Percentiles rank a stretch among this genome's conserved stretches.
Conservation (phyloP, 1,139 yeast genomes). For the Diutina neorugosa region DNA sequence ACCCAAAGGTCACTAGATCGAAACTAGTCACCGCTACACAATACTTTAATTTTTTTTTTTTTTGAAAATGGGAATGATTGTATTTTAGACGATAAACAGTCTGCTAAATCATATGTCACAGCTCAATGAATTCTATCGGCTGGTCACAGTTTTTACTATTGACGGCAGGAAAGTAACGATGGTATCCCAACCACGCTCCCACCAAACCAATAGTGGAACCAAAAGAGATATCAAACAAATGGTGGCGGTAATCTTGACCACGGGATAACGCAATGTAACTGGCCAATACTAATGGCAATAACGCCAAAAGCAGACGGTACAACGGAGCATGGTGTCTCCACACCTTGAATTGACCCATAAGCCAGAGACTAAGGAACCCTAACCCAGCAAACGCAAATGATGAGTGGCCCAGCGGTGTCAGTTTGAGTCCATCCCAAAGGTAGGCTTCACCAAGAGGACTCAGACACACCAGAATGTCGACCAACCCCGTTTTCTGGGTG, state of each 20-base stretch:
- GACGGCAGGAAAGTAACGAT: background rate
- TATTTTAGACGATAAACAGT: background rate
- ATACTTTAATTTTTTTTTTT: background rate
- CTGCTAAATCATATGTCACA: background rate
- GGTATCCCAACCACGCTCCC: conserved; percentile 5
- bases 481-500: conserved; percentile 4
- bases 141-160: background rate
- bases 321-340: background rate
- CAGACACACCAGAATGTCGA: conserved; percentile 5
- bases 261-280: conserved; percentile 7
- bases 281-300: conserved; percentile 5
- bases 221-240: conserved; percentile 6
- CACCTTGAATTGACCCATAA: conserved; percentile 4
- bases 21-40: conserved; percentile 1
- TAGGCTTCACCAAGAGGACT: conserved; percentile 6
- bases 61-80: background rate
- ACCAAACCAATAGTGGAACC: conserved; percentile 6
- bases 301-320: background rate
- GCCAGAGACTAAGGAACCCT: conserved; percentile 6
- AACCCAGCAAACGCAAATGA: conserved; percentile 7
- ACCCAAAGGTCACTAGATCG: conserved; percentile 4
- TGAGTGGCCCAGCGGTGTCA: conserved; percentile 7
- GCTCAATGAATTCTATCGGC: background rate
- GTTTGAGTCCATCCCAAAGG: conserved; percentile 6
- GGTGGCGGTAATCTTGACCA: conserved; percentile 7